A percentile compares a stretch with the other conserved stretches of the same genome.
Evolutionary conservation across 208 protist species (phyloP).

Genomic region (Sergeia podlipaevii): DNA sequence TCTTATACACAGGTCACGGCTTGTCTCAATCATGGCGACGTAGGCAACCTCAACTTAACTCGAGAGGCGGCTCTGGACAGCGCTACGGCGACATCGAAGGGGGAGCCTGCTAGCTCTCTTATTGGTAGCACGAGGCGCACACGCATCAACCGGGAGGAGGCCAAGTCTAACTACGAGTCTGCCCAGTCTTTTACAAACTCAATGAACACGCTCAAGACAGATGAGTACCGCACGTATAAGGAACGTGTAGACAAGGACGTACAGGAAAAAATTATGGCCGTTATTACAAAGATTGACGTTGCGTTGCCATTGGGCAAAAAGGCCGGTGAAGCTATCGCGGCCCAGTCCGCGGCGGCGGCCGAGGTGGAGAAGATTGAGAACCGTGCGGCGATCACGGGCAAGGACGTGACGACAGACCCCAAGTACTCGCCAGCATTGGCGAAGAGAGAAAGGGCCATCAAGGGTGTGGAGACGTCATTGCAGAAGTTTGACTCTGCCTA

Average conservation of each 20-base stretch:
- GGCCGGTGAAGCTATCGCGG: conserved; percentile 3
- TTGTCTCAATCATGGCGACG: conserved; percentile 18
- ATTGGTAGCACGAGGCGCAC: too few relatives aligned
- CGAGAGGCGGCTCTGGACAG: not conserved
- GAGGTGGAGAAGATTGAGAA: conserved; percentile 1
- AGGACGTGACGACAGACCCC: conserved; percentile 8
- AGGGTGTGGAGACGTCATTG: not conserved
- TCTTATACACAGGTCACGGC: conserved; percentile 16
- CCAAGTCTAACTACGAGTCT: conserved; percentile 1
- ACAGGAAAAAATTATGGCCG: not conserved
- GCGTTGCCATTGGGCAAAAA: conserved; percentile 11
- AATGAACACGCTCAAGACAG: conserved; percentile 11
- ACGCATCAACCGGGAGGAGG: conserved; percentile 13
- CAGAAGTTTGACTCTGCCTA: conserved; percentile 19
- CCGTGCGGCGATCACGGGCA: conserved; percentile 12
- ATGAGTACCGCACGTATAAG: conserved; percentile 8
- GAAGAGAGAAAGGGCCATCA: conserved; percentile 9
- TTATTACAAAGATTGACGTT: not conserved
- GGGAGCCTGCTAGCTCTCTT: too few relatives aligned
- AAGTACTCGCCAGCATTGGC: conserved; percentile 7
- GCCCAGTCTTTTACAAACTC: conserved; percentile 16
- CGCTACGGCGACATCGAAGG: not conserved
- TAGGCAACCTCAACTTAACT: too few relatives aligned
- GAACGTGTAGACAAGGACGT: conserved; percentile 4
- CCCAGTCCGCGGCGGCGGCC: not conserved